These are phyloP conservation scores for Claviceps purpurea DNA, from an alignment of 2,329 filamentous ascomycete genomes.

Conservation along the genomic window DNA sequence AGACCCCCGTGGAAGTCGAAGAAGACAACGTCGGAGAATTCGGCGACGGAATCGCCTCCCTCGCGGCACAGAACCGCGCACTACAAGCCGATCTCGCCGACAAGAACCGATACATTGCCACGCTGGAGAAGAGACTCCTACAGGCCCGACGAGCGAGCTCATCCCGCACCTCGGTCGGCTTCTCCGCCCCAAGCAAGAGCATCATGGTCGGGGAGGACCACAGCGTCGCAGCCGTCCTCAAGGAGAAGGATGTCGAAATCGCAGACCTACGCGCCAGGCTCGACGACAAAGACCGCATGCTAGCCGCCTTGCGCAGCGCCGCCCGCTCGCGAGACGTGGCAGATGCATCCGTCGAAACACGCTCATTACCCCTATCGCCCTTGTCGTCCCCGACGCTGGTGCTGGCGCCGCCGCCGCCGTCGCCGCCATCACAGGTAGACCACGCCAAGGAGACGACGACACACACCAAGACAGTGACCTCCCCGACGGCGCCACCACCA, in stretches of 20 bases:
- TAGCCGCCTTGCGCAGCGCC: constrained; percentile 71
- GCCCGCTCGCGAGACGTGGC: constrained; percentile 76
- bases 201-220: constrained; percentile 69
- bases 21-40: constrained; percentile 66
- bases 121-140: constrained; percentile 79
- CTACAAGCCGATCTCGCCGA: constrained; percentile 90
- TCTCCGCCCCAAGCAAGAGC: constrained; percentile 45
- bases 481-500: constrained; percentile 12
- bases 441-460: constrained; percentile 4
- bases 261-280: constrained; percentile 76
- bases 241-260: constrained; percentile 88
- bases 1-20: constrained; percentile 37
- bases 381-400: background rate
- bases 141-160: constrained; percentile 86
- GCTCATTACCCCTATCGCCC: constrained; percentile 14
- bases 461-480: background rate
- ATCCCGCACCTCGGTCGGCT: constrained; percentile 67
- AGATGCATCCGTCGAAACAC: constrained; percentile 33
- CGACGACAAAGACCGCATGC: constrained; percentile 92
- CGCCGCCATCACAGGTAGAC: constrained; percentile 9
- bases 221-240: constrained; percentile 56
- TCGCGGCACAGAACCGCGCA: constrained; percentile 78
- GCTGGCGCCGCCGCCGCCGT: constrained; percentile 13
- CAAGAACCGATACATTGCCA: constrained; percentile 92
- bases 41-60: constrained; percentile 71